Percentiles rank a stretch among this genome's conserved stretches.
These are phyloP conservation scores for Sporothrix brasiliensis DNA, from an alignment of 2,329 filamentous ascomycete genomes.

Conservation along the genomic window DNA sequence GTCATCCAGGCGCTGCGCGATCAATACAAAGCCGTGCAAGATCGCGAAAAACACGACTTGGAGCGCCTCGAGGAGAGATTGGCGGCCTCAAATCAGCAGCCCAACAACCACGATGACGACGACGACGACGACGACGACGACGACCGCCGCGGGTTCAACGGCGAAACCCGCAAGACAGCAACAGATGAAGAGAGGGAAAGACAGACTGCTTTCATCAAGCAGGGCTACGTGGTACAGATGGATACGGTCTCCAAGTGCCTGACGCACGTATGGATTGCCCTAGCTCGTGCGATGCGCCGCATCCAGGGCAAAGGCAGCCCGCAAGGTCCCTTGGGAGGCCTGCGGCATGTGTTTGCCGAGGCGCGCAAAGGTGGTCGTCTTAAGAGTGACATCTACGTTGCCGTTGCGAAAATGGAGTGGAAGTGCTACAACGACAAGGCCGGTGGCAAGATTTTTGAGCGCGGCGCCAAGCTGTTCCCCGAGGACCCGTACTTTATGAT, in stretches of 20 bases:
- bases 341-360: constrained; percentile 86
- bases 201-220: constrained; percentile 63
- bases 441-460: constrained; percentile 93
- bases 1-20: constrained; percentile 87
- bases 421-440: constrained; percentile 94
- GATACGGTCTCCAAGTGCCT: constrained; percentile 80
- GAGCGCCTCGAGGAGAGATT: constrained; percentile 58
- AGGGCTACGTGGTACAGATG: constrained; percentile 72
- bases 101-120: constrained; percentile 35
- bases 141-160: constrained; percentile 40
- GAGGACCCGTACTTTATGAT: constrained; percentile 92
- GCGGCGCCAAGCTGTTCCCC: constrained; percentile 88
- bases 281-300: constrained; percentile 91
- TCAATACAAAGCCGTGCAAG: constrained; percentile 72
- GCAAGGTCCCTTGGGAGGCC: constrained; percentile 63
- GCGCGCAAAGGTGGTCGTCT: constrained; percentile 84
- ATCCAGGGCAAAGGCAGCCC: constrained; percentile 81
- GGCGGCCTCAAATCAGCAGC: constrained; percentile 34
- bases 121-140: constrained; percentile 39
- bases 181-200: constrained; percentile 54
- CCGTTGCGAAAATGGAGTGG: constrained; percentile 89
- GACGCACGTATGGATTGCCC: constrained; percentile 90
- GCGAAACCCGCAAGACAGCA: constrained; percentile 45
- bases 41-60: constrained; percentile 62
- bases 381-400: constrained; percentile 93